Conservation (phyloP, 192 early-diverging fungal genomes). For the Dissophora ornata region DNA sequence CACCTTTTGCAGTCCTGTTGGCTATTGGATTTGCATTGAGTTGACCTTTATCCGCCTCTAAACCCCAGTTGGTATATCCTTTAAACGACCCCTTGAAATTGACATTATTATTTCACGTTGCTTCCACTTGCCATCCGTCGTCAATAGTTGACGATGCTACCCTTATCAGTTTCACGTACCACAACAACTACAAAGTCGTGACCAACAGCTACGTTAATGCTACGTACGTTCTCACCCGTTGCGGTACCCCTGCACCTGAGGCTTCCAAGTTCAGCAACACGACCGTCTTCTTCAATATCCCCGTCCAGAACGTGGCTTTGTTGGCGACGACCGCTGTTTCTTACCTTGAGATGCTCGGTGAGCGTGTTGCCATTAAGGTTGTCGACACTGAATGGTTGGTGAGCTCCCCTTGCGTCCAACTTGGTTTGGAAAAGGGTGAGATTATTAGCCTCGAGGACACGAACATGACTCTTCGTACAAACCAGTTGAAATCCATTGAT, state of each 20-base stretch:
- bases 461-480: slow-evolving; percentile 58
- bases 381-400: slow-evolving; percentile 53
- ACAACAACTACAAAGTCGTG: slow-evolving; percentile 74
- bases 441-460: slow-evolving; percentile 51
- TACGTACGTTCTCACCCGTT: slow-evolving; percentile 75
- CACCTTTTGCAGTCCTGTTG: too few species aligned
- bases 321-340: slow-evolving; percentile 56
- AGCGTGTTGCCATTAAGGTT: slow-evolving; percentile 44
- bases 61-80: too few species aligned
- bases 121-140: background rate
- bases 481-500: slow-evolving; percentile 61
- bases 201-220: slow-evolving; percentile 63
- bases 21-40: too few species aligned
- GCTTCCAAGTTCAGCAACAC: slow-evolving; percentile 57
- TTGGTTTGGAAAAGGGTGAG: slow-evolving; percentile 11
- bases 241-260: slow-evolving; percentile 68
- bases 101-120: background rate
- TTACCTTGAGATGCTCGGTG: slow-evolving; percentile 66
- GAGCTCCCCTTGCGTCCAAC: slow-evolving; percentile 64
- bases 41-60: too few species aligned
- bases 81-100: too few species aligned
- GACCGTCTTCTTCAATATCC: slow-evolving; percentile 55
- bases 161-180: slow-evolving; percentile 69
- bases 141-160: slow-evolving; percentile 65
- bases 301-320: slow-evolving; percentile 57